These are phyloP conservation scores for Mycena leptocephala DNA, from an alignment of 768 basidiomycete genomes.

Conservation along the genomic window DNA sequence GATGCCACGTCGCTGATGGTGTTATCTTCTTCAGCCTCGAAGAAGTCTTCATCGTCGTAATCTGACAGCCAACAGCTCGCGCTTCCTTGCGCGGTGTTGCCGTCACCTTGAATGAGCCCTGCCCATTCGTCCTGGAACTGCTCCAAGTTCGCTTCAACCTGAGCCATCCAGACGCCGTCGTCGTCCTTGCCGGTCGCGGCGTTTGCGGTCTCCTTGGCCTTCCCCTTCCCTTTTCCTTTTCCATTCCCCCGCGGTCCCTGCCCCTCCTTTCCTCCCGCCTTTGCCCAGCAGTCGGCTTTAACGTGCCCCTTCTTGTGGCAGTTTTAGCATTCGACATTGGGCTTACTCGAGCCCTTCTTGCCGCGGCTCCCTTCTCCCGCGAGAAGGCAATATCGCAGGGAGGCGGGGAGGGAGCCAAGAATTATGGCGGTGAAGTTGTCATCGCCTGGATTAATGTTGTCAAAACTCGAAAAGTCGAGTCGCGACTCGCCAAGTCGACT, in stretches of 20 bases:
- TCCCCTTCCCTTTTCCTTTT: slow-evolving; percentile 12
- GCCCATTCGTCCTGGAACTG: neutral
- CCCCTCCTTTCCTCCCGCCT: slow-evolving; percentile 21
- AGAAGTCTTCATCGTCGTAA: slow-evolving; percentile 23
- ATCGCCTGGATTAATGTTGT: too few relatives aligned
- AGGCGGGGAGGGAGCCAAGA: too few relatives aligned
- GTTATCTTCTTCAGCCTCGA: slow-evolving; percentile 13
- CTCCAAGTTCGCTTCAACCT: slow-evolving; percentile 12
- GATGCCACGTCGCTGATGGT: neutral
- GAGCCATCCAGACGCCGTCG: slow-evolving; percentile 31
- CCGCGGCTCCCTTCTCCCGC: slow-evolving; percentile 9
- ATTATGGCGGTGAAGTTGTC: too few relatives aligned
- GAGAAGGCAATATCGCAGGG: slow-evolving; percentile 20
- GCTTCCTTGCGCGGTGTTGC: neutral
- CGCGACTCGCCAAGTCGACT: too few relatives aligned
- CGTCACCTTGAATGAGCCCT: neutral
- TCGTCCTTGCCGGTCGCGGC: slow-evolving; percentile 1
- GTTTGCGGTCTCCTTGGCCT: slow-evolving; percentile 5
- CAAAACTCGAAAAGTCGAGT: too few relatives aligned
- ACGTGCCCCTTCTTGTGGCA: slow-evolving; percentile 40
- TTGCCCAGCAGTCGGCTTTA: slow-evolving; percentile 32
- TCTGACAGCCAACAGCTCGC: slow-evolving; percentile 16
- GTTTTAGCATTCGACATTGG: slow-evolving; percentile 36
- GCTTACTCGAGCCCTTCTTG: neutral
- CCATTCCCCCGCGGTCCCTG: slow-evolving; percentile 29